phyloP scores from a whole-genome alignment of 148 eudicot genomes.

The Euryodendron excelsum region DNA sequence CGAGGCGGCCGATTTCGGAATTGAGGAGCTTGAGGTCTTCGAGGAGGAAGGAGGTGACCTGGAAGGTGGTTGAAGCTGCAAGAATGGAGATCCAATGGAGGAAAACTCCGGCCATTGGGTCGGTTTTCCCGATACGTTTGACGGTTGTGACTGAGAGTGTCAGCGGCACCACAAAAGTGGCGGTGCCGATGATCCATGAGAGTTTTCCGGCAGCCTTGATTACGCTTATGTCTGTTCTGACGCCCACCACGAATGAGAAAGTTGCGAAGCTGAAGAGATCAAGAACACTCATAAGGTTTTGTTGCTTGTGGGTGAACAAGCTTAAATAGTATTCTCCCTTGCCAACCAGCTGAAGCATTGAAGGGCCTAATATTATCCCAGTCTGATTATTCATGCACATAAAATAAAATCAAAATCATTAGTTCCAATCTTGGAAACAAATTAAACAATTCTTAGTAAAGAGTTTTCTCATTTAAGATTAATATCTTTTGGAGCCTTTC shows the following conservation, averaged over 20 bases:
- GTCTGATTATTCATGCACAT: not conserved
- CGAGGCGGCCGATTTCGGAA: not conserved
- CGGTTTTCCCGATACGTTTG: not conserved
- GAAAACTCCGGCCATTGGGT: not conserved
- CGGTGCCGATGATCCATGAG: not conserved
- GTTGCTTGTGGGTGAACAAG: not conserved
- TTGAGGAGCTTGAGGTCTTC: conserved; percentile 8
- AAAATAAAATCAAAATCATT: not conserved
- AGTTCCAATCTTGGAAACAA: too few relatives aligned
- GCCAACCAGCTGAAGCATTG: not conserved
- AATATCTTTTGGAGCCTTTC: too few relatives aligned
- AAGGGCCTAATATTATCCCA: conserved; percentile 1
- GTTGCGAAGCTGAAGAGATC: not conserved
- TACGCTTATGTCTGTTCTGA: not conserved
- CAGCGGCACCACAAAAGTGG: not conserved
- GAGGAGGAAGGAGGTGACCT: not conserved
- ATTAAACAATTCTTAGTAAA: too few relatives aligned
- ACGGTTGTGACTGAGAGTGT: not conserved
- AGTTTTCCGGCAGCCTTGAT: not conserved
- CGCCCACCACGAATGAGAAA: not conserved
- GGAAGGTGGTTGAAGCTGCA: not conserved
- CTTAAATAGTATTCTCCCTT: not conserved
- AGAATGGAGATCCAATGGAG: not conserved
- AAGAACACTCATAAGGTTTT: not conserved
- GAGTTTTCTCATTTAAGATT: too few relatives aligned